Conservation (phyloP, 2,329 filamentous ascomycete genomes). For the Aspergillus hortae region DNA sequence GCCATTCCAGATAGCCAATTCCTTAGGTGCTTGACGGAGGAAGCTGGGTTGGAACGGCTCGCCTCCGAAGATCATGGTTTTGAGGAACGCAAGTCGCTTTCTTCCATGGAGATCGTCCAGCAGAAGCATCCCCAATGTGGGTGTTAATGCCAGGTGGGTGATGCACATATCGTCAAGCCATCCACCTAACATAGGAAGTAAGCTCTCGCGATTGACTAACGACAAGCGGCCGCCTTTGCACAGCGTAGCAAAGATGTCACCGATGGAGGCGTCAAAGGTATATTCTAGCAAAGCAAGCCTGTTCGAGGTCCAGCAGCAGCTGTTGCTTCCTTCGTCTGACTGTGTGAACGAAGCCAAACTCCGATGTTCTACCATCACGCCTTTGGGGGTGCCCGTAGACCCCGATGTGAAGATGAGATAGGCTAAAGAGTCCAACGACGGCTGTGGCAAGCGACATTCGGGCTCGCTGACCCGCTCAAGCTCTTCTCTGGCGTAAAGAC, state of each 20-base stretch:
- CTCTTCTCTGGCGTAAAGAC: too few species aligned
- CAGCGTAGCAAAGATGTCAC: slow-evolving; percentile 7
- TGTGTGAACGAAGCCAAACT: slow-evolving; percentile 3
- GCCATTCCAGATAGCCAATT: slow-evolving; percentile 5
- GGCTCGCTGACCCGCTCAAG: not conserved
- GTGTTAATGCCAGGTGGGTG: slow-evolving; percentile 6
- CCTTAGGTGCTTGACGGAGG: not conserved
- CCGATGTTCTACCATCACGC: slow-evolving; percentile 7
- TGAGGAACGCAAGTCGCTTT: not conserved
- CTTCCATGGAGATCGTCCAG: not conserved
- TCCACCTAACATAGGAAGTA: not conserved
- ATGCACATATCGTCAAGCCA: slow-evolving; percentile 1
- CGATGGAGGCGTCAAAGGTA: slow-evolving; percentile 6
- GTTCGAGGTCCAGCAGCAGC: slow-evolving; percentile 6
- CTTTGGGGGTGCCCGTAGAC: slow-evolving; percentile 4
- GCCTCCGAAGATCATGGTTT: slow-evolving; percentile 4
- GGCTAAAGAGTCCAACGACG: not conserved
- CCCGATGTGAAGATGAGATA: slow-evolving; percentile 8
- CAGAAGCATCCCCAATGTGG: slow-evolving; percentile 3
- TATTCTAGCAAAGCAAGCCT: slow-evolving; percentile 2
- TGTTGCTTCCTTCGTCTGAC: slow-evolving; percentile 1
- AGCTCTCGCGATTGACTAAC: not conserved
- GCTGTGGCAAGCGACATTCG: not conserved
- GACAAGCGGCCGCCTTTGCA: slow-evolving; percentile 5
- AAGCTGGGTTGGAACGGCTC: slow-evolving; percentile 1